These are phyloP conservation scores for Solanum sparsipilum DNA, from an alignment of 257 asterid genomes.

Conservation along the genomic window DNA sequence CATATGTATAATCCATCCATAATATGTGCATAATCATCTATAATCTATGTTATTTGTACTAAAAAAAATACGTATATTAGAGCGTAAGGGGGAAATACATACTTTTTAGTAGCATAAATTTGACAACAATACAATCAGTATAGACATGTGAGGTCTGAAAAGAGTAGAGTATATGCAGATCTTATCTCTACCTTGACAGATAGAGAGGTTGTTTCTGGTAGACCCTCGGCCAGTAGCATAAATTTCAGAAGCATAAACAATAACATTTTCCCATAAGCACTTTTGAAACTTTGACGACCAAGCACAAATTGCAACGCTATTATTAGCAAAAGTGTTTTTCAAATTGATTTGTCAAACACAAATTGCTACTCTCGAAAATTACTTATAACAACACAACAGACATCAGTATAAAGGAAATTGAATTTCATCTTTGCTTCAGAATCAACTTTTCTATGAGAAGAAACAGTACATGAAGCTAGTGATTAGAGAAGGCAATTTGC, in stretches of 20 bases:
- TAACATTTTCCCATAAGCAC: background rate
- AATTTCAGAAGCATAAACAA: background rate
- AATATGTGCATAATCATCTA: background rate
- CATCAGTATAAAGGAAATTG: background rate
- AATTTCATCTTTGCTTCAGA: background rate
- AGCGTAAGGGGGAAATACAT: rapidly evolving
- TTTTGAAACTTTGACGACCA: background rate
- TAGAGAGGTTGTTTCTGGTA: background rate
- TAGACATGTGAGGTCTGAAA: background rate
- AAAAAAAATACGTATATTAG: no score
- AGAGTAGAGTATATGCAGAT: background rate
- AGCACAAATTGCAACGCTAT: background rate
- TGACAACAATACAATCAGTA: no score
- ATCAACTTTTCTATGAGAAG: background rate
- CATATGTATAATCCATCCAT: background rate
- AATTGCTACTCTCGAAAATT: background rate
- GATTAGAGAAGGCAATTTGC: background rate
- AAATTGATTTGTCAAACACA: background rate
- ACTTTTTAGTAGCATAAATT: background rate
- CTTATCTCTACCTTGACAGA: background rate
- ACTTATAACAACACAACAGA: background rate
- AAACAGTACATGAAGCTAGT: background rate
- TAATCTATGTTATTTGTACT: background rate
- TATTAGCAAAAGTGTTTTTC: background rate
- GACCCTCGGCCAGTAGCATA: background rate